phyloP scores from a whole-genome alignment of 306 rosid species.

The Acacia crassicarpa region DNA sequence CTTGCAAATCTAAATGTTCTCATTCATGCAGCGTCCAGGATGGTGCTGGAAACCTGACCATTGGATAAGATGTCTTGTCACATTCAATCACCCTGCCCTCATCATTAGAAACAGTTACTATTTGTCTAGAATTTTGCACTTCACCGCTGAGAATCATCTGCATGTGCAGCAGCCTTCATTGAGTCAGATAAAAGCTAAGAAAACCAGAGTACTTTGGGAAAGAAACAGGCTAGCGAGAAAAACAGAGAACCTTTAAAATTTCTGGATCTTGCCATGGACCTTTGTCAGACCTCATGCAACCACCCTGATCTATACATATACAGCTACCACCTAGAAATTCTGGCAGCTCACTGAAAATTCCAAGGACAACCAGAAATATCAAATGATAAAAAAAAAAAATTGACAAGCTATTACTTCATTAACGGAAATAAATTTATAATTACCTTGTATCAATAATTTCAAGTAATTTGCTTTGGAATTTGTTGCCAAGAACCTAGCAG shows the following conservation, averaged over 20 bases:
- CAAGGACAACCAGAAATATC: constrained; percentile 28
- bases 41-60: constrained; percentile 44
- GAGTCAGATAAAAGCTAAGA: constrained; percentile 25
- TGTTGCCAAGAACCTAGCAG: constrained; percentile 81
- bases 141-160: constrained; percentile 81
- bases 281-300: constrained; percentile 86
- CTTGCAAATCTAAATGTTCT: constrained; percentile 1
- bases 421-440: constrained; percentile 16
- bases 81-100: constrained; percentile 60
- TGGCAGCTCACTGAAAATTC: constrained; percentile 75
- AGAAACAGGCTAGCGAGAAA: constrained; percentile 14
- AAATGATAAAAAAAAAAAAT: constrained; percentile 7
- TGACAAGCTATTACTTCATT: constrained; percentile 11
- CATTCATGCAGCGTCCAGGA: background rate
- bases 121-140: constrained; percentile 66
- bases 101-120: constrained; percentile 59
- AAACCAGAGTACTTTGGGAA: constrained; percentile 9
- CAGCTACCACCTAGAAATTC: constrained; percentile 87
- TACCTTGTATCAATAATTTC: constrained; percentile 85
- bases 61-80: constrained; percentile 57
- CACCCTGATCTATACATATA: constrained; percentile 71
- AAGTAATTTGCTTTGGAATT: constrained; percentile 73
- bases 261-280: constrained; percentile 93
- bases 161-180: constrained; percentile 20
- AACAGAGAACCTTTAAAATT: constrained; percentile 66